Base-by-base conservation (phyloP, 1,139 yeast species). In the Hemisphaericaspora xylanilytica region DNA sequence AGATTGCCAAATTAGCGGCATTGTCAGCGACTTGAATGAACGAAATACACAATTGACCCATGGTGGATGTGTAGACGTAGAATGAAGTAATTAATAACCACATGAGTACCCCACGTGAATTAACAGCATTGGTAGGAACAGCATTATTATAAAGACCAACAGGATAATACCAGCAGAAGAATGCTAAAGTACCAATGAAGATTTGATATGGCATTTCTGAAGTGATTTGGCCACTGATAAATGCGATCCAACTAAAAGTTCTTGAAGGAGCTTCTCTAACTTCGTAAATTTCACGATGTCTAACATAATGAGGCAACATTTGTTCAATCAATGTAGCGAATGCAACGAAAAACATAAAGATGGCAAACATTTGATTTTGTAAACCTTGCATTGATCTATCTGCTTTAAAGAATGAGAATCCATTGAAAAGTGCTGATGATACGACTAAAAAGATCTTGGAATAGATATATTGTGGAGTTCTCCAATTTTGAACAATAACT, bases 151-250 rank as follows among this genome's bases (percentile, higher is more conserved):
- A 77, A 42, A 81, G 64, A 1, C 94, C 95, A 46, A 85, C 78
- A 13, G 75, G 75, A 56, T 84, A 88, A 62, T 86, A 88, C 80
- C 85, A 86, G 43, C 81, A 75, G 55, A 85, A 75, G 65, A 73
- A 88, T 3, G 83, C 73, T 4, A 84, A 20, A 0, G 90, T 78
- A 46, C 88, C 89, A 40, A 75, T 69, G 3, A 81, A 43, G n/a
- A 80, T 50, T 53, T 84, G 85, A 83, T 86, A 85, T 18, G 95
- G 95, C 26, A 85, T 58, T 56, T 88, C 96, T 27, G 77, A 81
- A 14, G 81, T 61, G 35, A 87, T 68, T 61, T 86, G 90, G 14
- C 86, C 78, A 25, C 71, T 49, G 47, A 87, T 63, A 53, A 56
- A 59, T 11, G 63, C 51, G 29, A 56, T 36, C 65, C 65, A 60